Evolutionary conservation across 2,329 filamentous ascomycete species (phyloP).

Genomic region (Trichoderma asperellum): DNA sequence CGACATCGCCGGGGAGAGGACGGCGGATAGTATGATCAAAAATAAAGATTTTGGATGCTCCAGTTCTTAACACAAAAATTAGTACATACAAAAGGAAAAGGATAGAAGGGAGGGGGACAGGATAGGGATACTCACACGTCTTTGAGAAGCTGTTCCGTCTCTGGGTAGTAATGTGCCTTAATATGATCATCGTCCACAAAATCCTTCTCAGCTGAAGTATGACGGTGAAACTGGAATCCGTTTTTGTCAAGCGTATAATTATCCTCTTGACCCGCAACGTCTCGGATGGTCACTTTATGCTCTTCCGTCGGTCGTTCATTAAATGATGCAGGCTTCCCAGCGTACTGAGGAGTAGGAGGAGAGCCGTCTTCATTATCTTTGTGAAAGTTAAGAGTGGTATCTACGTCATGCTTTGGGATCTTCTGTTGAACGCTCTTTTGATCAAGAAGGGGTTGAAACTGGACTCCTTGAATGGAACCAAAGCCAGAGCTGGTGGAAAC

Average conservation of each 20-base stretch:
- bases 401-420: conserved; percentile 38
- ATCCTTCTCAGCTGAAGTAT: conserved; percentile 42
- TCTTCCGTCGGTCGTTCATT: conserved; percentile 35
- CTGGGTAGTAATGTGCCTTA: conserved; percentile 69
- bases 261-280: conserved; percentile 44
- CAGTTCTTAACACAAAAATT: conserved; percentile 50
- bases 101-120: background rate
- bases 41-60: conserved; percentile 59
- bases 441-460: conserved; percentile 24
- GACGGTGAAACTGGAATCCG: conserved; percentile 44
- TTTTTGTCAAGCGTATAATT: conserved; percentile 45
- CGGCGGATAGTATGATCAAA: conserved; percentile 64
- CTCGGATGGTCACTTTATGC: conserved; percentile 40
- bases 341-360: conserved; percentile 43
- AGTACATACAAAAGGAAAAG: background rate
- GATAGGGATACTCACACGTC: conserved; percentile 50
- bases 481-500: conserved; percentile 24
- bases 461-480: conserved; percentile 19
- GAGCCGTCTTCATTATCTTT: conserved; percentile 49
- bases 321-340: conserved; percentile 43
- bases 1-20: conserved; percentile 28
- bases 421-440: conserved; percentile 5
- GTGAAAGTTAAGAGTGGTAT: conserved; percentile 45
- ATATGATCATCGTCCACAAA: conserved; percentile 63
- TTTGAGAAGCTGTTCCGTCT: conserved; percentile 69